Evolutionary conservation across 208 protist species (phyloP).

Genomic region (Borovskyia barvae): DNA sequence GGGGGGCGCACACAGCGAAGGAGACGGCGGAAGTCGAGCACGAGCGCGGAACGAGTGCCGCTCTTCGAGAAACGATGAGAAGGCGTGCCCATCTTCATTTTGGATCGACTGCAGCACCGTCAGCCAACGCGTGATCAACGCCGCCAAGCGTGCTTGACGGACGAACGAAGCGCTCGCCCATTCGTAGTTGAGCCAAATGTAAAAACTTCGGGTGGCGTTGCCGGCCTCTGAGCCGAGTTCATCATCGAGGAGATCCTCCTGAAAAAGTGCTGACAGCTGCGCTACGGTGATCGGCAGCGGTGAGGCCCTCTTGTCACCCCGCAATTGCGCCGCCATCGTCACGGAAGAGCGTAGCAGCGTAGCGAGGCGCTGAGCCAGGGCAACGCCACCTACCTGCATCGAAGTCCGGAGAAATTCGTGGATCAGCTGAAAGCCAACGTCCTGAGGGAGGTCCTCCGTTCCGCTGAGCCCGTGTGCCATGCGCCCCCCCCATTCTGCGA

Average conservation of each 20-base stretch:
- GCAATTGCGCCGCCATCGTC: neutral
- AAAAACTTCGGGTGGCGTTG: slow-evolving; percentile 62
- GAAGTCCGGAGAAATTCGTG: slow-evolving; percentile 6
- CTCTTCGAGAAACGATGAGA: neutral
- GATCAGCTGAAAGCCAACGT: slow-evolving; percentile 18
- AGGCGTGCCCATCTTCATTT: neutral
- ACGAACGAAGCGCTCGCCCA: slow-evolving; percentile 67
- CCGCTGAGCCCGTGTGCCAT: too few species aligned
- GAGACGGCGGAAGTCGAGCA: neutral
- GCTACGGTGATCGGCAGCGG: neutral
- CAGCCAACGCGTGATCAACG: slow-evolving; percentile 23
- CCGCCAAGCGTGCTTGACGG: slow-evolving; percentile 43
- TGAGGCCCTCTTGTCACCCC: neutral
- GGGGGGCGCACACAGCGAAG: too few species aligned
- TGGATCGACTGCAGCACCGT: neutral
- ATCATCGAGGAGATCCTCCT: slow-evolving; percentile 20
- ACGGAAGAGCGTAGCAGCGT: slow-evolving; percentile 1
- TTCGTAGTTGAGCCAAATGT: slow-evolving; percentile 55
- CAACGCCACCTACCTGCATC: neutral
- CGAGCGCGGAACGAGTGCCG: neutral
- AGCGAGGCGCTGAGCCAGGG: slow-evolving; percentile 6
- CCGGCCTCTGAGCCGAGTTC: slow-evolving; percentile 29
- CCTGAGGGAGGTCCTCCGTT: too few species aligned
- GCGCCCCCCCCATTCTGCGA: too few species aligned
- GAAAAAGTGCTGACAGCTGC: slow-evolving; percentile 17